These are phyloP conservation scores for Sorghum bicolor DNA, from an alignment of 176 grass and related monocot species.

Conservation along the genomic window Sorghum_bicolor_NCBIv3 NC_012871.2:65845001-65845500, in stretches of 20 bases:
- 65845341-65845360: slow-evolving; percentile 94
- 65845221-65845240: slow-evolving; percentile 8
- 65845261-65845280: slow-evolving; percentile 39
- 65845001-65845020: not conserved
- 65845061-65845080: slow-evolving; percentile 25
- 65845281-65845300: slow-evolving; percentile 89
- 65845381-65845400: slow-evolving; percentile 52
- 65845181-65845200: slow-evolving; percentile 98
- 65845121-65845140: slow-evolving; percentile 95
- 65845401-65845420: not conserved
- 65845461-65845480: slow-evolving; percentile 99
- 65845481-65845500: slow-evolving; percentile 92
- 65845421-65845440: slow-evolving; percentile 16
- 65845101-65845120: slow-evolving; percentile 99
- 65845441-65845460: slow-evolving; percentile 34
- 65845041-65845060: not conserved
- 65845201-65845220: slow-evolving; percentile 98
- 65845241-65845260: not conserved
- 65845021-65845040: not conserved
- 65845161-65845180: slow-evolving; percentile 98
- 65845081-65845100: slow-evolving; percentile 57
- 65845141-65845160: slow-evolving; percentile 94
- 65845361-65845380: slow-evolving; percentile 95
- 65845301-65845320: slow-evolving; percentile 97
- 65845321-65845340: slow-evolving; percentile 98